Evolutionary conservation across 2,329 filamentous ascomycete genomes (phyloP), one percentile per base, ranked within the genome.

Genomic region (Xylariales sp.): DNA sequence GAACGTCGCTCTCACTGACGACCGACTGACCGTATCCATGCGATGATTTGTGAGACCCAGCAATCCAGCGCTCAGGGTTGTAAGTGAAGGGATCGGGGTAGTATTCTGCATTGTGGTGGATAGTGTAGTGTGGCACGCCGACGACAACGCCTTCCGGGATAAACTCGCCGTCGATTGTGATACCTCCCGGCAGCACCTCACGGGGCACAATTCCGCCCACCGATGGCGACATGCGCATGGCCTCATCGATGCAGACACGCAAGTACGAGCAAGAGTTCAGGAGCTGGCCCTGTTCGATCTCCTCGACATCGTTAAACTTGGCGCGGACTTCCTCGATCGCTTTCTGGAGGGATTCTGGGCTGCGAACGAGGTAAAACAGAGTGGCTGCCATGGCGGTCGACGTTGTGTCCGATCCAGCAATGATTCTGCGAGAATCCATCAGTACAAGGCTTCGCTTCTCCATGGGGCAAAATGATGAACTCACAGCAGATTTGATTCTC

Each of bases 331-430:
- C 78, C 5, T 60, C 57, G 2, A 62, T 69, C 3, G 63, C 74
- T 37, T 59, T 67, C 16, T 61, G 52, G 3, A 81, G 62, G 1
- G 70, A 67, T 1, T 53, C 50, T 0, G 69, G 62, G 59, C 68
- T 69, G 40, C 75, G 75, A 21, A 71, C 69, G 14, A 83, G 72
- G 57, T 83, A 82, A 61, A 81, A 83, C 10, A 82, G 49, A 0
- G 76, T 78, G 2, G 76, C 73, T 4, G 78, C 74, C 70, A 81
- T 65, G 59, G 81, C 79, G 1, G 81, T 86, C 0, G 81, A 83
- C 1, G 82, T 86, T 1, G 83, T 87, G 53, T 87, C 83, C 19
- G 80, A 82, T 21, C 82, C 82, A 8, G 81, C 82, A 45, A 84
- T 83, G 63, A 85, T 83, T 7, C 71, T 74, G 23, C 4, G n/a